phyloP scores from a whole-genome alignment of 176 grass and related monocot species.

The Avena sativa region DNA sequence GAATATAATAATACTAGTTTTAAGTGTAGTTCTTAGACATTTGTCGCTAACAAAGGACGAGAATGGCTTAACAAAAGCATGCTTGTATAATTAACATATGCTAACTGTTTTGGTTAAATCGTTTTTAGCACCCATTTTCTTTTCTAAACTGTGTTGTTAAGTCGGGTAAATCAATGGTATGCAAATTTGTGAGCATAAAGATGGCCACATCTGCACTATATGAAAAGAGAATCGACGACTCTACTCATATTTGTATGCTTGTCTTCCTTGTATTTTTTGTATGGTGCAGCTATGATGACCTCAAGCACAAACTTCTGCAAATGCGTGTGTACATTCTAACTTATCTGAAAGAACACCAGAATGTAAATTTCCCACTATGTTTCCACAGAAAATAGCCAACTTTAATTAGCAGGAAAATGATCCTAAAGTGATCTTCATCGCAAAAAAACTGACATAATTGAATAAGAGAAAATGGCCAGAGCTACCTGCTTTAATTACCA shows the following conservation, averaged over 20 bases:
- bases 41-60: not conserved
- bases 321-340: not conserved
- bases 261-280: conserved; percentile 2
- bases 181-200: conserved; percentile 7
- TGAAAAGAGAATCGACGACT: not conserved
- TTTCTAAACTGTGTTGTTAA: conserved; percentile 5
- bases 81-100: conserved; percentile 8
- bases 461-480: not conserved
- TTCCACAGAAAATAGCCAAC: not conserved
- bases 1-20: not conserved
- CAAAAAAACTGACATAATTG: not conserved
- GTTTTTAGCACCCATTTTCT: conserved; percentile 1
- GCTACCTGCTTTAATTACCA: conserved; percentile 5
- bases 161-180: not conserved
- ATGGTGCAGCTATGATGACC: not conserved
- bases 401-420: conserved; percentile 10
- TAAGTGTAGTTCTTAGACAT: not conserved
- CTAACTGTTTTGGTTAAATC: not conserved
- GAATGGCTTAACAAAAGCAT: not conserved
- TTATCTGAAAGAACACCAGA: not conserved
- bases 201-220: conserved; percentile 1
- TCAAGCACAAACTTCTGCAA: not conserved
- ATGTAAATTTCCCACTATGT: not conserved
- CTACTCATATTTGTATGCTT: not conserved
- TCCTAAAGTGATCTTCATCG: not conserved